Evolutionary conservation across 345 rosid species (phyloP), one percentile per base, ranked within the genome.

Genomic region (Eucalyptus grandis): DNA sequence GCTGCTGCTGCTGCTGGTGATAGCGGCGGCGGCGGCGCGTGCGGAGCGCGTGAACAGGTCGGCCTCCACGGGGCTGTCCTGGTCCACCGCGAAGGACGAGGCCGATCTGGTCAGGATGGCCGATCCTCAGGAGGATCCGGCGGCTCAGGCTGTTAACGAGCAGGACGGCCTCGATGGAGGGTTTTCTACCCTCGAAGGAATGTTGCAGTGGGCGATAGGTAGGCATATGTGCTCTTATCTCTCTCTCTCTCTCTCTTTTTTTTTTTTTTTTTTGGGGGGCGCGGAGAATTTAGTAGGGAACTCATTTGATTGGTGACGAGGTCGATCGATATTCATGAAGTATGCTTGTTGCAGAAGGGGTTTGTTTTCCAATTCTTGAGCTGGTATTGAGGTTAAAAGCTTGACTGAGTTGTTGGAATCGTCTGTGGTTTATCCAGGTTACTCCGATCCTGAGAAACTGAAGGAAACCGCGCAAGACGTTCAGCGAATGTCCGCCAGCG

Each of bases 161-260:
- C 93, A 49, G 40, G 96, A 94, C 40, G 95, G 93, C 86, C 88
- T 94, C 31, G 99, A 98, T 87, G 98, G 99, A 65, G 98, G 98
- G n/a, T 97, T 97, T 83, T 96, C 99, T 90, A 95, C 99, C 43
- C 94, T 98, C 6, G 99, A 98, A 12, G 97, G 98, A 85, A 97
- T 98, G 97, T 88, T 98, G 89, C 98, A 96, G 91, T 98, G 99
- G 99, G 99, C 98, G 46, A 97, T 98, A 87, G 99, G 99, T 97
- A 17, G 49, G 7, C 60, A 22, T 47, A 46, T 77, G 12, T 72
- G 46, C 46, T 37, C 80, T 67, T 65, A 7, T n/a, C 19, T 16
- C 9, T 16, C 21, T 51, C 21, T 16, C 15, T 49, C 2, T 3
- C 1, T 11, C 14, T 62, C n/a, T 7, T 30, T 4, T 62, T 4